Evolutionary conservation across 129 eudicot species (phyloP).

Genomic region (carrot (Daucus carota)): DNA sequence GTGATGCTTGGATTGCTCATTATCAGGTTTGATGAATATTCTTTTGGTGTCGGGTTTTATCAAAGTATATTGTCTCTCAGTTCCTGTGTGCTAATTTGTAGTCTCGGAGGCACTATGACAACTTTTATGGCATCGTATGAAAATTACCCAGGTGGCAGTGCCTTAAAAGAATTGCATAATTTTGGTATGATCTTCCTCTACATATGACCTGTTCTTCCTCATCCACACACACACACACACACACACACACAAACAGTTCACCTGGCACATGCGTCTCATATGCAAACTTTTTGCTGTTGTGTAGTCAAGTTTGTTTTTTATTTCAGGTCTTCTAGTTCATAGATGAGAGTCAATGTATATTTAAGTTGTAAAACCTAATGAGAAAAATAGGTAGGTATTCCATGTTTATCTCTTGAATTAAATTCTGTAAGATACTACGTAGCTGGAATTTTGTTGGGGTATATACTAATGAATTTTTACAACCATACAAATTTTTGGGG

Average conservation of each 20-base stretch:
- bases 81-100: slow-evolving; percentile 35
- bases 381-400: background rate
- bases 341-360: background rate
- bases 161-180: slow-evolving; percentile 59
- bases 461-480: background rate
- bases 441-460: background rate
- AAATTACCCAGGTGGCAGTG: slow-evolving; percentile 93
- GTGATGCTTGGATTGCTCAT: slow-evolving; percentile 48
- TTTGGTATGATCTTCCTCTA: slow-evolving; percentile 46
- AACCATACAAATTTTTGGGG: background rate
- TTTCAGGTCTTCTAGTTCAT: background rate
- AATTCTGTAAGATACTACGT: background rate
- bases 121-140: slow-evolving; percentile 86
- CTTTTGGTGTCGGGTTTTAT: background rate
- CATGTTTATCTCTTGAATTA: background rate
- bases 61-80: slow-evolving; percentile 1
- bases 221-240: background rate
- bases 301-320: background rate
- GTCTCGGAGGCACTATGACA: slow-evolving; percentile 65
- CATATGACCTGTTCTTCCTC: background rate
- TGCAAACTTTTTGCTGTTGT: background rate
- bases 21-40: slow-evolving; percentile 48
- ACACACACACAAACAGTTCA: background rate
- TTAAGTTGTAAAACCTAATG: background rate
- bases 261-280: background rate